Base-by-base conservation (phyloP, 2,329 filamentous ascomycete genomes). In the Tolypocladium cylindrosporum region DNA sequence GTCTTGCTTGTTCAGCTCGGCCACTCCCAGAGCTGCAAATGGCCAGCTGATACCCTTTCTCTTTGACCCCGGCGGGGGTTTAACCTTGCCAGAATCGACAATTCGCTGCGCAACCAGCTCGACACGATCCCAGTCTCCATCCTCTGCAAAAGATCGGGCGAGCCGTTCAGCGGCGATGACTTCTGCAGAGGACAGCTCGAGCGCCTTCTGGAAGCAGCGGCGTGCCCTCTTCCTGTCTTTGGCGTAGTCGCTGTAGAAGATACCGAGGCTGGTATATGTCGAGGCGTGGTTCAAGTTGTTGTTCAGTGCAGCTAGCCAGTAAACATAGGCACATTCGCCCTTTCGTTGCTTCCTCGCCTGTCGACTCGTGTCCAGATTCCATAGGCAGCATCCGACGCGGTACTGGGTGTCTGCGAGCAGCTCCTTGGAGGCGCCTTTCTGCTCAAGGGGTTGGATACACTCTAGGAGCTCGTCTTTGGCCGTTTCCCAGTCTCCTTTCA, bases 31-130 rank as follows among this genome's bases (percentile, higher is more conserved):
- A 0, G 94, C 93, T 3, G 93, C 91, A 69, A 91, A 96, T 2
- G 94, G 94, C 94, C 94, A 99, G 73, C 92, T 97, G 62, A 95
- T 86, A 1, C 91, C 91, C 72, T 90, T 93, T 65, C 89, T 87
- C 78, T 95, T 96, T 1, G 93, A 97, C 1, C 95, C 94, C 11
- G 94, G 93, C 1, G 92, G 86, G 31, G 91, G 90, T 63, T 88
- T 89, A 45, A 93, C 90, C 71, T 91, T 94, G 57, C 94, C 94
- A n/a, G 93, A 97, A 61, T 97, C 90, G 3, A 97, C 87, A 0
- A 97, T 89, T 55, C 95, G 85, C 69, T 92, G 89, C 1, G 94
- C 89, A 39, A 99, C 87, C 24, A 95, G 84, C 74, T 97, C 94
- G 9, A 99, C 95, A 55, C 95, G 85, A 63, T 97, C 94, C 94